These are phyloP conservation scores for Backusella liffmaniae DNA, from an alignment of 192 early-diverging fungal species.

Conservation along the genomic window DNA sequence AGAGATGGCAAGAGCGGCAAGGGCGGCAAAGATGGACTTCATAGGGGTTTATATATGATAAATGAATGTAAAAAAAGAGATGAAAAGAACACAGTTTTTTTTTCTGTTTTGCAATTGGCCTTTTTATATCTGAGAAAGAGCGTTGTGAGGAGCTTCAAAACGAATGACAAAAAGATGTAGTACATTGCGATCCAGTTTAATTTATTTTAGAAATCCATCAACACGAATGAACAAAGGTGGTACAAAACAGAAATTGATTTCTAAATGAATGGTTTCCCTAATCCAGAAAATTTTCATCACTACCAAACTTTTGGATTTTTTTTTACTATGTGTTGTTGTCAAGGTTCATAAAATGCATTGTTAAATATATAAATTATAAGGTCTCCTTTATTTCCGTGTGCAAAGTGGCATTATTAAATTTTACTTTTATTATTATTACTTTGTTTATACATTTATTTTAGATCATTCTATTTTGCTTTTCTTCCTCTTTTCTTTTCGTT, in stretches of 20 bases:
- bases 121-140: slow-evolving; percentile 6
- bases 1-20: slow-evolving; percentile 14
- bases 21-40: slow-evolving; percentile 19
- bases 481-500: too few species aligned
- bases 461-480: too few species aligned
- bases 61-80: slow-evolving; percentile 10
- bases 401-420: too few species aligned
- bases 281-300: background rate
- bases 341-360: too few species aligned
- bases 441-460: too few species aligned
- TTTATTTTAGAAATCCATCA: background rate
- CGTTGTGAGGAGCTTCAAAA: background rate
- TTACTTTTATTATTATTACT: too few species aligned
- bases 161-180: background rate
- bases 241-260: background rate
- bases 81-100: background rate
- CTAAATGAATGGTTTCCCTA: background rate
- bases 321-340: too few species aligned
- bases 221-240: background rate
- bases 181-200: background rate
- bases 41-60: slow-evolving; percentile 1
- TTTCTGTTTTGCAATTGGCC: background rate
- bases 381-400: too few species aligned
- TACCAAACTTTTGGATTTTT: too few species aligned
- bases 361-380: too few species aligned